Base-by-base conservation (phyloP, 1,284 basidiomycete genomes). In the Cerrena zonata region DNA sequence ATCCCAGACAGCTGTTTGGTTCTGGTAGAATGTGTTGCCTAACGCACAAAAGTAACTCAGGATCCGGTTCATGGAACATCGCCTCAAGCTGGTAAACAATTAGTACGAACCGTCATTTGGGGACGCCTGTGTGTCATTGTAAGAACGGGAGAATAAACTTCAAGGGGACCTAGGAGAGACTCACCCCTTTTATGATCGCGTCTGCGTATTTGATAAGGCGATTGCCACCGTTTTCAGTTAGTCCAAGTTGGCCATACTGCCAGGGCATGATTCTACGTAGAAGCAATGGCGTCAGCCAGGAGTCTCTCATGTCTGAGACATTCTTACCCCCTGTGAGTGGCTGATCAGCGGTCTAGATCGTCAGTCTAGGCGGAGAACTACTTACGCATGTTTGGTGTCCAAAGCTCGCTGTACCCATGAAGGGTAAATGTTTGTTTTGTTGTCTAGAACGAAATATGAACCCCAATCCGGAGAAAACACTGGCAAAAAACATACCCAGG, bases 171-270 rank as follows among this genome's bases (percentile, higher is more conserved):
- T n/a, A 30, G 34, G 18, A 45, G 13, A 27, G 15, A 60, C 68
- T 49, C 51, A 70, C 69, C 51, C 77, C 78, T 53, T 76, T 57
- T 42, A 76, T 66, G 49, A 81, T 60, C 19, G 67, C 70, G 57
- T 81, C 78, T 2, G 74, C 71, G 54, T 80, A 80, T 60, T 80
- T 79, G 56, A 80, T 74, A 34, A 76, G 58, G 25, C 74, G 72
- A 58, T 80, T 76, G 1, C 77, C 78, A 7, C 74, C 73, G 55
- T 67, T 65, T 57, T 82, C 78, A 22, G 66, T 77, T 47, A 80
- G 63, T 23, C 71, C 73, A 3, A 77, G 61, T 49, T 69, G 65
- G 11, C 79, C 78, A 53, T 77, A 80, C 63, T 82, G 78, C 78
- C 78, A 82, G 1, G 77, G 78, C 69, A 81, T 73, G 48, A 80